Conservation (phyloP, 1,284 basidiomycete genomes). For the Leccinum insolens region DNA sequence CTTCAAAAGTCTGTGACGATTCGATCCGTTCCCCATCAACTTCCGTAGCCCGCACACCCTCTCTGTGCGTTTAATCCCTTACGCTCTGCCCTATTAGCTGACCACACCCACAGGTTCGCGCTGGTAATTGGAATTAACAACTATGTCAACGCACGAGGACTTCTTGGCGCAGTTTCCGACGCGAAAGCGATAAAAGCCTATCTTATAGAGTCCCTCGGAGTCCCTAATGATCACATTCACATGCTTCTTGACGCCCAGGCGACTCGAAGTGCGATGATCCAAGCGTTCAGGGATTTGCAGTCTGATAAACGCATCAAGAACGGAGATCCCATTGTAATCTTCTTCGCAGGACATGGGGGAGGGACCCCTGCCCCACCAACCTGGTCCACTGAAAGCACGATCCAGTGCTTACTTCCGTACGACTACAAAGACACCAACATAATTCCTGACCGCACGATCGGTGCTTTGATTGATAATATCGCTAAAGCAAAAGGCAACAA, state of each 20-base stretch:
- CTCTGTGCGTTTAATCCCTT: neutral
- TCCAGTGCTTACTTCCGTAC: conserved; percentile 59
- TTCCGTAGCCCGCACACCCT: neutral
- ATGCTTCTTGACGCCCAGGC: conserved; percentile 54
- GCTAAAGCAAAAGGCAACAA: conserved; percentile 59
- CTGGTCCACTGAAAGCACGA: conserved; percentile 37
- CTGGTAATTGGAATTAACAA: conserved; percentile 62
- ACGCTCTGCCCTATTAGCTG: neutral
- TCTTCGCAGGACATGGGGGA: conserved; percentile 67
- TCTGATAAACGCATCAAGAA: conserved; percentile 54
- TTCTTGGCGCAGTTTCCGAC: conserved; percentile 58
- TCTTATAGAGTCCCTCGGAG: conserved; percentile 50
- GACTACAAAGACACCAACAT: conserved; percentile 53
- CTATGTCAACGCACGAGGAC: conserved; percentile 56
- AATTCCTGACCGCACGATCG: conserved; percentile 56
- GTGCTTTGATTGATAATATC: conserved; percentile 53
- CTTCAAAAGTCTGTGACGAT: neutral
- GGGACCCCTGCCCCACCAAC: conserved; percentile 55
- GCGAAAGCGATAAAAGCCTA: conserved; percentile 53
- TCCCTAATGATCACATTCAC: conserved; percentile 57
- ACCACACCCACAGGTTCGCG: conserved; percentile 44
- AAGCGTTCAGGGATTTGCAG: conserved; percentile 51
- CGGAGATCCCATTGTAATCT: conserved; percentile 63
- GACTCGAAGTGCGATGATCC: conserved; percentile 55
- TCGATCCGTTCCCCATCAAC: neutral